Base-by-base conservation (phyloP, 2,329 filamentous ascomycete genomes). In the Cladosporium sp. region DNA sequence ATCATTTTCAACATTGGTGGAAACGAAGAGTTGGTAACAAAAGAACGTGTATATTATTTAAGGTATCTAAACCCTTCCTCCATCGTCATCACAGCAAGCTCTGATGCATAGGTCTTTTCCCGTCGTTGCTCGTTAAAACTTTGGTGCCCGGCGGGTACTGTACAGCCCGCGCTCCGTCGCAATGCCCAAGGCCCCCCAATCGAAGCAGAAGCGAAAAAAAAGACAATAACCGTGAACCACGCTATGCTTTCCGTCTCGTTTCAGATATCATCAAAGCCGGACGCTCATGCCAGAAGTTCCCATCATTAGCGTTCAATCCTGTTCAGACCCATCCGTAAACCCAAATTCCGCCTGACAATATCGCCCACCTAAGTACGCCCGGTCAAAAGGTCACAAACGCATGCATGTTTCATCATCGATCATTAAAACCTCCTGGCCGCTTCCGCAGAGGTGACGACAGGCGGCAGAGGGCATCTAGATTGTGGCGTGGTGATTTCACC, bases 391-490 rank as follows among this genome's bases (percentile, higher is more conserved):
- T 35, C 56, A 29, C 18, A 18, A 26, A 37, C 29, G 11, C 31
- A 12, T 29, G 26, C 5, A 40, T 40, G 37, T 5, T 40, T 3
- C 11, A 10, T 40, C 14, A 50, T 11, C 35, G 21, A 8, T 29
- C 37, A 29, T 55, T 28, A 63, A 26, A 28, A 67, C 29, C 65
- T 44, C 26, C 61, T 65, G 16, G 50, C 65, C 2, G 56, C 52
- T 37, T 75, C 72, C 4, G 72, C 67, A 7, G 68, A 67, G 4
- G 73, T 74, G n/a, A 74, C 64, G 12, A 76, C 73, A 4, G 74
- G 73, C 21, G 74, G 74, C 12, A 76, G 60, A 2, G 66, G 73
- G 64, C 72, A 75, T 56, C 72, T 69, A 29, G 69, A 67, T 21
- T 66, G 67, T 3, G 68, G 65, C 10, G 67, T 68, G 5, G 70